A percentile compares a stretch with the other conserved stretches of the same genome.
phyloP scores from a whole-genome alignment of 257 asterid species.

The Oldenlandia corymbosa region DNA sequence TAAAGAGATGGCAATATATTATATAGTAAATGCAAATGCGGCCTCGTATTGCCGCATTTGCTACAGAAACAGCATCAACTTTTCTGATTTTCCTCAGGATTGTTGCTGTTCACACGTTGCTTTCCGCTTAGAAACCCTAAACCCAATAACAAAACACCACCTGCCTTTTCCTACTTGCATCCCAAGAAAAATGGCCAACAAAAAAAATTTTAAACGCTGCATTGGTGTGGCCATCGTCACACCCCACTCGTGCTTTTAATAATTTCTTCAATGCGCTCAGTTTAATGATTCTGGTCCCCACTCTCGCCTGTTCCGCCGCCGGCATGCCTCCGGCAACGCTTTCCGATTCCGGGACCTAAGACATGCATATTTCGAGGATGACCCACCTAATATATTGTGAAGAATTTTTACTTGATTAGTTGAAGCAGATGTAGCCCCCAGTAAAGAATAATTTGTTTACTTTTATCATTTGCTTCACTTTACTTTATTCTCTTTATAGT shows the following conservation, averaged over 20 bases:
- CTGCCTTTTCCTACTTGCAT: conserved; percentile 7
- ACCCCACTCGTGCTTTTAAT: conserved; percentile 1
- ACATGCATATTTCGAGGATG: too few relatives aligned
- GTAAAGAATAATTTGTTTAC: background rate
- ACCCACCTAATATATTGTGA: background rate
- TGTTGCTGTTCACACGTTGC: background rate
- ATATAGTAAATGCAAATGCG: background rate
- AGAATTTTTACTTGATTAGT: background rate
- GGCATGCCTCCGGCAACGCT: background rate
- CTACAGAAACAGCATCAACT: background rate
- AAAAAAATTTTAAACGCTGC: conserved; percentile 7
- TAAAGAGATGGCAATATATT: too few relatives aligned
- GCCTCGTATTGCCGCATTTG: conserved; percentile 7
- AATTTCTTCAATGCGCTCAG: conserved; percentile 14
- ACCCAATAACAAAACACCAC: background rate
- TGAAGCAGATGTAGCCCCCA: background rate
- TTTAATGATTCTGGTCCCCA: too few relatives aligned
- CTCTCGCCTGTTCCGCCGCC: too few relatives aligned
- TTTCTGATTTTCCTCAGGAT: background rate
- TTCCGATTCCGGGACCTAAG: background rate
- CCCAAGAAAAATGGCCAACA: conserved; percentile 18
- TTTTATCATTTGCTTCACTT: conserved; percentile 4
- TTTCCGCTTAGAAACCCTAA: background rate
- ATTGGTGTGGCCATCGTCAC: background rate
- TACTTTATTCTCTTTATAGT: conserved; percentile 3